Evolutionary conservation across 495 filamentous ascomycete species (phyloP), one percentile per base, ranked within the genome.

Genomic region (Annulohypoxylon nitens): DNA sequence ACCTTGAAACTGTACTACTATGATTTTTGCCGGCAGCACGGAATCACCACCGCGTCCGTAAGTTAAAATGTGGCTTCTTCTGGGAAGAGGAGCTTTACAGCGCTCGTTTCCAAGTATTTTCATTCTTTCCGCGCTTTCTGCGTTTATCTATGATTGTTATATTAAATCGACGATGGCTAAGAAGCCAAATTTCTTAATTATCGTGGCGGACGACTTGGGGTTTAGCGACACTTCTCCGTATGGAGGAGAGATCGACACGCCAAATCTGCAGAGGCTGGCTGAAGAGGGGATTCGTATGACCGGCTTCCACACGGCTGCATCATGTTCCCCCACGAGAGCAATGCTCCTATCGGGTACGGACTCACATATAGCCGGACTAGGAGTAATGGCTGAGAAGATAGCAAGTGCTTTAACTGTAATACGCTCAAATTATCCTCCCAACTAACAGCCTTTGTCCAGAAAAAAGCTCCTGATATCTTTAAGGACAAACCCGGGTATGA

Each of bases 161-260:
- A 12, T 62, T 43, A 50, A 53, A 57, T 65, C 62, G 16, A 71
- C 43, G 5, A 75, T 71, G 72, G 55, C 62, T 26, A 69, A 74
- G 37, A 60, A 73, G 54, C 67, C 67, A 0, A 90, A 89, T 72
- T 87, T 90, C 78, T 84, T 90, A 61, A 79, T 90, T 64, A 83
- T 90, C 57, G 85, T 89, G 53, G 88, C 86, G 62, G 88, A 90
- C 75, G 88, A 90, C 73, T 80, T 90, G n/a, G 86, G 88, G 61
- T 91, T 88, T 82, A 87, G 85, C 39, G 88, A 90, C 66, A 83
- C 88, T 55, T 82, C 83, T 60, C 88, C 84, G 73, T 91, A 88
- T 70, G 89, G 89, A 64, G 83, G 86, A 74, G 88, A 90, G 79
- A 90, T 90, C 69, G 80, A 82, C 20, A 90, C 89, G 0, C 89